Evolutionary conservation across 148 eudicot genomes (phyloP), one percentile per base, ranked within the genome.

Genomic region (Persicaria maculosa): DNA sequence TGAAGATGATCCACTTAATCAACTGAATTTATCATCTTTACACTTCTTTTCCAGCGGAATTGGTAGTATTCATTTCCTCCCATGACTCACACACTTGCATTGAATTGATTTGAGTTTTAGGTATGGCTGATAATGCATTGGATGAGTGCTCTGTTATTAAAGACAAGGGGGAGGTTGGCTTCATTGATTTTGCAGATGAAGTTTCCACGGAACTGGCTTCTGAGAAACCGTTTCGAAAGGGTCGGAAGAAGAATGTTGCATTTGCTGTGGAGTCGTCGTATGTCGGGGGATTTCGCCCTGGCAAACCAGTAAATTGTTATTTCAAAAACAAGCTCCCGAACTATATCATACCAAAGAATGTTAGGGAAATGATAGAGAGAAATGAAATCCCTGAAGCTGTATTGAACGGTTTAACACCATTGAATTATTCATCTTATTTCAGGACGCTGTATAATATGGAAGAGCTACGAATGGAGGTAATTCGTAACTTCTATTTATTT

Each of bases 381-480:
- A 81, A 86, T 68, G 80, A 76, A 72, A 75, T 85, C 73, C 97
- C 98, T 16, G 88, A 83, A 72, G 77, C 68, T 53, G 71, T 94
- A 25, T 1, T 67, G 0, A 77, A 81, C 6, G 97, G 92, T 10
- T 77, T 90, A 47, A 80, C 79, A 17, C 81, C 72, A 78, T 72
- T 44, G 52, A 95, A 88, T 64, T 89, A 95, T 80, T 81, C 80
- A 62, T 40, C 79, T 14, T 92, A 77, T 83, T 95, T 90, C 65
- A 82, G 72, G 73, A 77, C 89, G 50, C 78, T 95, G 54, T 65
- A 92, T 61, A 73, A 81, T 15, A 86, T 95, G 92, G 99, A 95
- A 80, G 99, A 95, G 73, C 79, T 95, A 17, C 88, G 84, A 62
- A 15, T 90, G 76, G 99, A 95, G 99, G 99, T 92, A 75, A 77